A percentile compares a stretch with the other conserved stretches of the same genome.
phyloP scores from a whole-genome alignment of 768 basidiomycete species.

The Calocybe gangraenosa region DNA sequence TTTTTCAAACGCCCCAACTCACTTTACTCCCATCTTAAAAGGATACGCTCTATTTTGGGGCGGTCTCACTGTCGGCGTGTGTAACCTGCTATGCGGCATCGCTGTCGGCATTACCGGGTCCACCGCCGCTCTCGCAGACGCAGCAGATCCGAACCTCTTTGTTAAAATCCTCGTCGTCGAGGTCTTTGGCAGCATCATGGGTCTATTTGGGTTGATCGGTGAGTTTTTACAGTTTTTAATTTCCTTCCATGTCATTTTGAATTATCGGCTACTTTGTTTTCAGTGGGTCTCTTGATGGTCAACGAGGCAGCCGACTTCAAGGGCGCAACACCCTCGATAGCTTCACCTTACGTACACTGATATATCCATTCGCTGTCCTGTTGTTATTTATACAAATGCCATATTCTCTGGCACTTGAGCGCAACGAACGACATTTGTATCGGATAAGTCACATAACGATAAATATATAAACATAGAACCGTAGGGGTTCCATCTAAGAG shows the following conservation, averaged over 20 bases:
- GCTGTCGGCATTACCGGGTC: constrained; percentile 94
- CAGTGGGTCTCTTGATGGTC: constrained; percentile 82
- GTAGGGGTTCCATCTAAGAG: no score
- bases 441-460: no score
- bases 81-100: constrained; percentile 93
- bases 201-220: constrained; percentile 93
- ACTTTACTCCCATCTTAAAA: constrained; percentile 19
- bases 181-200: constrained; percentile 88
- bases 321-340: constrained; percentile 32
- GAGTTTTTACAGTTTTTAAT: constrained; percentile 24
- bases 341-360: constrained; percentile 36
- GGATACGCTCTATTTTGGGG: constrained; percentile 97
- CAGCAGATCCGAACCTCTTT: constrained; percentile 90
- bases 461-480: no score
- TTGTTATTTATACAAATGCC: constrained; percentile 13
- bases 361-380: not conserved
- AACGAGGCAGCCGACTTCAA: constrained; percentile 58
- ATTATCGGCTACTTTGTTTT: constrained; percentile 2
- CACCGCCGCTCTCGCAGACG: constrained; percentile 92
- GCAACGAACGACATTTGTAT: no score
- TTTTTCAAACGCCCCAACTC: not conserved
- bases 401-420: no score
- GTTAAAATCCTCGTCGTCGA: constrained; percentile 97
- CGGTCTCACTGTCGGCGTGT: constrained; percentile 88
- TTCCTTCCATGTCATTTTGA: not conserved